These are phyloP conservation scores for Tetragonia tetragonoides DNA, from an alignment of 148 eudicot species.

Conservation along the genomic window DNA sequence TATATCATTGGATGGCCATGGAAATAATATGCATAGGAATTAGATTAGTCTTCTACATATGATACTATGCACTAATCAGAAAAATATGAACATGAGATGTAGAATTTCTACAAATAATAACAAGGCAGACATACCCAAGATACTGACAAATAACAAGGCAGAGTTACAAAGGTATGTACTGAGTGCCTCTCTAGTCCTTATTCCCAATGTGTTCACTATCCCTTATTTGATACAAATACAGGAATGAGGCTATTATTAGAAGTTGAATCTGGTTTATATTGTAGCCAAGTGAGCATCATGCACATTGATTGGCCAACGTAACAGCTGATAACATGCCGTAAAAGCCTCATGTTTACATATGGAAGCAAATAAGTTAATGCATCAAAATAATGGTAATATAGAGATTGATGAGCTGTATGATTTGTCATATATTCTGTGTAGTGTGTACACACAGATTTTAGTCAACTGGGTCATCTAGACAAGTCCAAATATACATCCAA, in stretches of 20 bases:
- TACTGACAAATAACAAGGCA: no score
- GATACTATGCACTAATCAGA: no score
- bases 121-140: no score
- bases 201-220: background rate
- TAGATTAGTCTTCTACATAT: no score
- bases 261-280: background rate
- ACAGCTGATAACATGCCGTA: background rate
- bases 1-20: no score
- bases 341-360: background rate
- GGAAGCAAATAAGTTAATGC: background rate
- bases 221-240: background rate
- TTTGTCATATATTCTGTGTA: background rate
- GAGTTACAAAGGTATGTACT: no score
- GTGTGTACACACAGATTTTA: background rate
- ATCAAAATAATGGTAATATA: background rate
- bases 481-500: background rate
- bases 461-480: background rate
- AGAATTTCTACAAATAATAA: no score
- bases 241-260: background rate
- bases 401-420: background rate
- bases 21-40: no score
- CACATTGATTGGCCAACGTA: background rate
- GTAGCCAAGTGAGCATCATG: background rate
- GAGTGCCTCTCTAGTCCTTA: no score
- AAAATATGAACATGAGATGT: no score